A percentile compares a stretch with the other conserved stretches of the same genome.
Evolutionary conservation across 257 asterid species (phyloP).

Genomic region (Jacaranda mimosifolia): DNA sequence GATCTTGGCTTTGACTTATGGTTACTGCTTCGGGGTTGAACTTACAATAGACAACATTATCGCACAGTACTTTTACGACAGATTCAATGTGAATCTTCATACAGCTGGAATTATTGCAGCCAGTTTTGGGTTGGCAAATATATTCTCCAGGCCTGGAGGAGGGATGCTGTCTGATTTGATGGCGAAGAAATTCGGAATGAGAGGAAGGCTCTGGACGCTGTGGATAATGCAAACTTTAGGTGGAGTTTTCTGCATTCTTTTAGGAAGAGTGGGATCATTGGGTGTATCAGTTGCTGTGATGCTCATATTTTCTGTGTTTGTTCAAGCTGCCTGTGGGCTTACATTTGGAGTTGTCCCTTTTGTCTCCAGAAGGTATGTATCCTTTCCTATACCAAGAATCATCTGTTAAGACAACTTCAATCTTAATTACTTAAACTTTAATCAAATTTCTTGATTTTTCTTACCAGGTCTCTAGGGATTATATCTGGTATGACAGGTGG

Average conservation of each 20-base stretch:
- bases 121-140: constrained; percentile 79
- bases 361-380: constrained; percentile 72
- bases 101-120: constrained; percentile 85
- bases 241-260: constrained; percentile 68
- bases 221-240: constrained; percentile 79
- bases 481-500: constrained; percentile 90
- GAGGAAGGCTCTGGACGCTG: constrained; percentile 82
- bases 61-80: constrained; percentile 84
- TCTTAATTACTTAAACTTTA: too few relatives aligned
- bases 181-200: constrained; percentile 75
- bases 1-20: constrained; percentile 82
- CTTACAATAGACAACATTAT: constrained; percentile 79
- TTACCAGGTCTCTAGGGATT: constrained; percentile 68
- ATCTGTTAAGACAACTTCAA: too few relatives aligned
- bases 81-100: constrained; percentile 76
- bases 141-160: constrained; percentile 85
- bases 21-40: constrained; percentile 90
- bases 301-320: constrained; percentile 78
- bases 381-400: not conserved
- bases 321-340: constrained; percentile 95
- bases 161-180: constrained; percentile 73
- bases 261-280: constrained; percentile 71
- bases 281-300: constrained; percentile 60
- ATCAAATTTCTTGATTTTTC: too few relatives aligned
- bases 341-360: constrained; percentile 90